Conservation (phyloP, 2,329 filamentous ascomycete species). For the Hyphodiscus sp. region DNA sequence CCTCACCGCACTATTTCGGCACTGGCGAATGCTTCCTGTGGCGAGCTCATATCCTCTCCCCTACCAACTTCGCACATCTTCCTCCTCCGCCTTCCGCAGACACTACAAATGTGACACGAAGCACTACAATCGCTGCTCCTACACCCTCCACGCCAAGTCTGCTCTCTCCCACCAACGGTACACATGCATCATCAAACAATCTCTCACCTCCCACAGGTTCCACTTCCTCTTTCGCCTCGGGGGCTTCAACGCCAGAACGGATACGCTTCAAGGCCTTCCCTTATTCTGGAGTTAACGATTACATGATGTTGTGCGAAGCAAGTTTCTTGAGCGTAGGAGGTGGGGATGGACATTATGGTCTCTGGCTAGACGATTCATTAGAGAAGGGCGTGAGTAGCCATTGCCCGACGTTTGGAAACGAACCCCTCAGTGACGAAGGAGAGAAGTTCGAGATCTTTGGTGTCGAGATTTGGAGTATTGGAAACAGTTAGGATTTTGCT, state of each 20-base stretch:
- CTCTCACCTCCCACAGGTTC: conserved; percentile 23
- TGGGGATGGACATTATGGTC: conserved; percentile 80
- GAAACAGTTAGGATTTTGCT: conserved; percentile 32
- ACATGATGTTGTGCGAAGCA: conserved; percentile 87
- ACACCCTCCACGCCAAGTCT: conserved; percentile 1
- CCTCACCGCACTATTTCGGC: conserved; percentile 80
- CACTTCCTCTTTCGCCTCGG: conserved; percentile 17
- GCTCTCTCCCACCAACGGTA: conserved; percentile 17
- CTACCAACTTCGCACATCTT: conserved; percentile 37
- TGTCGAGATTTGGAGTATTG: conserved; percentile 90
- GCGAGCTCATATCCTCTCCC: conserved; percentile 63
- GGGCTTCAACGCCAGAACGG: conserved; percentile 55
- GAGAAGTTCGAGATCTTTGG: conserved; percentile 86
- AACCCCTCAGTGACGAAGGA: conserved; percentile 86
- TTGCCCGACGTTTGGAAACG: conserved; percentile 91
- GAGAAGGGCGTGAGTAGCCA: conserved; percentile 76
- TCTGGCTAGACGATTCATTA: conserved; percentile 86
- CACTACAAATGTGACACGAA: conserved; percentile 53
- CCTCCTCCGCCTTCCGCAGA: conserved; percentile 66
- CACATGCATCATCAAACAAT: background rate
- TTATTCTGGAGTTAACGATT: conserved; percentile 93
- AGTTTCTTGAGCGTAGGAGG: conserved; percentile 82
- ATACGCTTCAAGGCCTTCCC: conserved; percentile 97
- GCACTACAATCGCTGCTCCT: conserved; percentile 47
- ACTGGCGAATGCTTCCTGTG: conserved; percentile 95